These are phyloP conservation scores for Lactifluus hygrophoroides DNA, from an alignment of 768 basidiomycete species.

Conservation along the genomic window DNA sequence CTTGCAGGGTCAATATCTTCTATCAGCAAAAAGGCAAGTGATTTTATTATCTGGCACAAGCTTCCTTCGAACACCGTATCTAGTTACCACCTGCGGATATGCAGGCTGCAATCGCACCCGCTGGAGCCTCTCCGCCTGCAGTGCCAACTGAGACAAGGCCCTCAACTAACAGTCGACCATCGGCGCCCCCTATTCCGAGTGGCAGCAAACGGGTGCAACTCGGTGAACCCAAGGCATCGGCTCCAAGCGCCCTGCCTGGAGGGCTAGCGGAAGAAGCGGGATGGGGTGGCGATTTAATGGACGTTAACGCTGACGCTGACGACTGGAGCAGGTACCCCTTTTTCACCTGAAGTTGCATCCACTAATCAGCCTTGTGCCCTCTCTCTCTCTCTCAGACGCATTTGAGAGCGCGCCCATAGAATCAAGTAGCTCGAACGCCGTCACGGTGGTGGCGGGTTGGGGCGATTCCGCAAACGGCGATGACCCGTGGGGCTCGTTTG, in stretches of 20 bases:
- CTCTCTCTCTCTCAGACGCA: constrained; percentile 22
- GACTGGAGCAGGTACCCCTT: constrained; percentile 74
- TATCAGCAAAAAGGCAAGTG: constrained; percentile 65
- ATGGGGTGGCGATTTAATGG: constrained; percentile 69
- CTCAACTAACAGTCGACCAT: neutral
- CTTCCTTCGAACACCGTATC: neutral
- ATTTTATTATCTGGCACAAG: neutral
- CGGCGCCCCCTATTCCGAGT: constrained; percentile 13
- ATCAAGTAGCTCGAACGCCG: constrained; percentile 20
- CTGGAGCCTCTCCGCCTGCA: constrained; percentile 3
- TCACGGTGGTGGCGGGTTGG: constrained; percentile 27
- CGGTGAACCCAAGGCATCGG: constrained; percentile 43
- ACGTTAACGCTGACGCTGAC: constrained; percentile 85
- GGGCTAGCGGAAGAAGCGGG: constrained; percentile 52
- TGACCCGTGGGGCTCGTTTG: constrained; percentile 21
- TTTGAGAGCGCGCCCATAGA: constrained; percentile 28
- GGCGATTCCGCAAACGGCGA: constrained; percentile 5
- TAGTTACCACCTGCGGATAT: constrained; percentile 2
- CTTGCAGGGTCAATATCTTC: constrained; percentile 92
- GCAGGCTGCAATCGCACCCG: constrained; percentile 4
- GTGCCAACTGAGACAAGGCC: constrained; percentile 15
- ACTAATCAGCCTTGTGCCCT: neutral
- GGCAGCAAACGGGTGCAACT: constrained; percentile 54
- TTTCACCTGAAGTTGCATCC: neutral
- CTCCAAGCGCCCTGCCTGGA: constrained; percentile 37